Percentiles rank a stretch among this genome's conserved stretches.
Conservation (phyloP, 495 filamentous ascomycete species). For the Halenospora varia region DNA sequence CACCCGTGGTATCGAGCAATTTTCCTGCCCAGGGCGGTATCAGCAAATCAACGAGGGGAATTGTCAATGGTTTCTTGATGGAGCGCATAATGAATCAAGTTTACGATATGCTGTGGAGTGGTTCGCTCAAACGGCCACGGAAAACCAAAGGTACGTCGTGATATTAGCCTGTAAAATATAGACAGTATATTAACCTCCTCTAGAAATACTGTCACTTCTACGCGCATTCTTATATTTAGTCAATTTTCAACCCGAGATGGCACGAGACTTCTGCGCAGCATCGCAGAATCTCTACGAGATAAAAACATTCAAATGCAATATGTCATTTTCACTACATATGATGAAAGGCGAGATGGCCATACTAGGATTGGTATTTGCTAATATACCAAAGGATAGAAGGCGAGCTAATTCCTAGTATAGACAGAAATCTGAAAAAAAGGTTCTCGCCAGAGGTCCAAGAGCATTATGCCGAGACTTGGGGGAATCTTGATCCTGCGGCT, state of each 20-base stretch:
- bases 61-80: slow-evolving; percentile 42
- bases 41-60: slow-evolving; percentile 31
- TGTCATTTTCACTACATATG: slow-evolving; percentile 28
- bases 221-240: slow-evolving; percentile 17
- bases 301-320: slow-evolving; percentile 3
- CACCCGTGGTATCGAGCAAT: slow-evolving; percentile 32
- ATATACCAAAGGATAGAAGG: not conserved
- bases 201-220: slow-evolving; percentile 17
- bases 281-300: slow-evolving; percentile 5
- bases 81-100: slow-evolving; percentile 46
- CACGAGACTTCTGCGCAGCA: not conserved
- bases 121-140: slow-evolving; percentile 30
- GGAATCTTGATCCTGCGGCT: slow-evolving; percentile 22
- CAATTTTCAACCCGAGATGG: slow-evolving; percentile 16
- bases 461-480: slow-evolving; percentile 13
- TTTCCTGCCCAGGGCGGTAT: slow-evolving; percentile 42
- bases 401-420: not conserved
- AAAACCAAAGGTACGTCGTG: slow-evolving; percentile 20
- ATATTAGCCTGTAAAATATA: not conserved
- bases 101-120: slow-evolving; percentile 36
- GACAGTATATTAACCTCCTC: slow-evolving; percentile 2
- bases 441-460: slow-evolving; percentile 3
- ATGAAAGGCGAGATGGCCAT: slow-evolving; percentile 27
- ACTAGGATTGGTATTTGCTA: slow-evolving; percentile 21
- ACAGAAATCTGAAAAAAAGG: slow-evolving; percentile 2